phyloP scores from a whole-genome alignment of 371 early-diverging fungal genomes.

The Gilbertella persicaria region DNA sequence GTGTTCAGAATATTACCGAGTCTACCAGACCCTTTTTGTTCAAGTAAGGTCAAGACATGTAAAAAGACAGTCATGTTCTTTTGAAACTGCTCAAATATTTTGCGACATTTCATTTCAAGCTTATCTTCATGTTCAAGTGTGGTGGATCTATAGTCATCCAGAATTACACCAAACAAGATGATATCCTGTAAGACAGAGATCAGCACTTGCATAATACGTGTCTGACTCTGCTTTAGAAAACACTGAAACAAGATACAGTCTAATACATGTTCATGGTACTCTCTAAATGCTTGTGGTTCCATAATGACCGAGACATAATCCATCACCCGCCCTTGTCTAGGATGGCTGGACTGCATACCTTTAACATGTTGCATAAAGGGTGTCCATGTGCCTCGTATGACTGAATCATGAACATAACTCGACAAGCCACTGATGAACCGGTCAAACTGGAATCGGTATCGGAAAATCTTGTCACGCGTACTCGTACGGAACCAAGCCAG shows the following conservation, averaged over 20 bases:
- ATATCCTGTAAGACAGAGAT: slow-evolving; percentile 40
- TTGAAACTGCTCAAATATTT: slow-evolving; percentile 33
- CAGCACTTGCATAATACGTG: slow-evolving; percentile 35
- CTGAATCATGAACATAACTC: slow-evolving; percentile 47
- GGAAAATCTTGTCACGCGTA: slow-evolving; percentile 6
- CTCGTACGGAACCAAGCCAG: not conserved
- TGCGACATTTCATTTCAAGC: slow-evolving; percentile 13
- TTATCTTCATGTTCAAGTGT: slow-evolving; percentile 6
- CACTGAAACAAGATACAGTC: slow-evolving; percentile 56
- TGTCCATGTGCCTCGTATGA: slow-evolving; percentile 45
- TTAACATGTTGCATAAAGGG: slow-evolving; percentile 40
- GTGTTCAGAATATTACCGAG: slow-evolving; percentile 34
- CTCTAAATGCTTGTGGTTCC: slow-evolving; percentile 42
- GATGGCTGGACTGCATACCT: slow-evolving; percentile 15
- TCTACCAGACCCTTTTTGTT: slow-evolving; percentile 44
- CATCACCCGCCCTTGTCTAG: not conserved
- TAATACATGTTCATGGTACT: slow-evolving; percentile 51
- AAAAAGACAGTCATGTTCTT: slow-evolving; percentile 34
- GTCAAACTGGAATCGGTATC: slow-evolving; percentile 48
- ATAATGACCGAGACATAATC: slow-evolving; percentile 26
- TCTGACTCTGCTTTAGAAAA: slow-evolving; percentile 51
- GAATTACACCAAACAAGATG: slow-evolving; percentile 23
- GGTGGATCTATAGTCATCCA: slow-evolving; percentile 12
- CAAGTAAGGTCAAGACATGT: slow-evolving; percentile 35
- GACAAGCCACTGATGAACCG: slow-evolving; percentile 47